phyloP scores from a whole-genome alignment of 495 filamentous ascomycete species.

The Aspergillus ellipticus region DNA sequence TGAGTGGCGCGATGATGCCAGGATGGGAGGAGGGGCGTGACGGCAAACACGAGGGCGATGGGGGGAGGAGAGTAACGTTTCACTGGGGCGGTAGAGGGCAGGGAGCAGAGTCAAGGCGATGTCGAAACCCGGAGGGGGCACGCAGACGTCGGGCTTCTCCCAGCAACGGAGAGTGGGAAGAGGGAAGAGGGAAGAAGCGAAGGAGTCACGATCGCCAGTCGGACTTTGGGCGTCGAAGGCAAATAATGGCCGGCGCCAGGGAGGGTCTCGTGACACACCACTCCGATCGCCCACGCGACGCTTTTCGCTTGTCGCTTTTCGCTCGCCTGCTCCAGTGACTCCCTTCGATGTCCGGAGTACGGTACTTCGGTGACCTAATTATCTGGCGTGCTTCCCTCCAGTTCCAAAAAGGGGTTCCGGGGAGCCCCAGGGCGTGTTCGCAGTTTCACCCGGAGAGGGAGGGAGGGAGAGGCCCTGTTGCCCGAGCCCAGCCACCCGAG shows the following conservation, averaged over 20 bases:
- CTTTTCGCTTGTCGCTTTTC: no score
- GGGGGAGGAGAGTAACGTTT: not conserved
- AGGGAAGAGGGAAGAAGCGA: not conserved
- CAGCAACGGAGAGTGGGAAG: not conserved
- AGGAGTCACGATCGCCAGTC: not conserved
- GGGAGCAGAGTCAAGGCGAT: not conserved
- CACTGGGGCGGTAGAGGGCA: not conserved
- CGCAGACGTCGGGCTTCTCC: not conserved
- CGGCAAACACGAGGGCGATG: not conserved
- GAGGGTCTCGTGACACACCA: not conserved
- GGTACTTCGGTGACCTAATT: no score
- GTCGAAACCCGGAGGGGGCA: not conserved
- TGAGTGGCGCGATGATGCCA: slow-evolving; percentile 24
- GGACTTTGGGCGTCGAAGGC: not conserved
- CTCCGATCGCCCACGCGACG: no score
- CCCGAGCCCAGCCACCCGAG: slow-evolving; percentile 11
- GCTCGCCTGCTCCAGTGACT: not conserved
- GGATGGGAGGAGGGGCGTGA: slow-evolving; percentile 6
- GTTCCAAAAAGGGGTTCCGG: not conserved
- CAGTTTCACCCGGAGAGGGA: no score
- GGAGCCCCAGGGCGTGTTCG: no score
- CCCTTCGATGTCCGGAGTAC: no score
- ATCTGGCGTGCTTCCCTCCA: no score
- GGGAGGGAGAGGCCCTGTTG: not conserved
- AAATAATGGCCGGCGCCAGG: not conserved